Evolutionary conservation across 2,329 filamentous ascomycete genomes (phyloP).

Genomic region (Ophiocordyceps unilateralis): DNA sequence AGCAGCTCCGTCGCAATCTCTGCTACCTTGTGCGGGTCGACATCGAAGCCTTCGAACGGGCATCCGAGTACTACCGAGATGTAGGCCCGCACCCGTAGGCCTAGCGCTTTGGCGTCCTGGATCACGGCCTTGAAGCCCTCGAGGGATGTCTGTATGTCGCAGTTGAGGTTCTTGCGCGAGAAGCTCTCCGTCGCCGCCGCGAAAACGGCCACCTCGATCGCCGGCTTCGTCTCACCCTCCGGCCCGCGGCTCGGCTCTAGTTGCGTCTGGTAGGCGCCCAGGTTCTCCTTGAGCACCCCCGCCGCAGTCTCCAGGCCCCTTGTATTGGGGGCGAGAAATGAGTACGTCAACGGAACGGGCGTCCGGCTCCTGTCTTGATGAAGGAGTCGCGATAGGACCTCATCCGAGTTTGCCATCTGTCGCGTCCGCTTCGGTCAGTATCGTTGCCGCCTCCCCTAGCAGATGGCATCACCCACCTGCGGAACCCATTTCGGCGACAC

Average conservation of each 20-base stretch:
- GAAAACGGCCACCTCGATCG: constrained; percentile 62
- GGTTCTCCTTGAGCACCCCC: constrained; percentile 33
- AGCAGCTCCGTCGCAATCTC: constrained; percentile 53
- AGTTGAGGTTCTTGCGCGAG: constrained; percentile 68
- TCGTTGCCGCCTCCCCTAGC: neutral
- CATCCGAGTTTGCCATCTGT: constrained; percentile 63
- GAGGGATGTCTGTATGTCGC: constrained; percentile 57
- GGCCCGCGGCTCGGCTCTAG: too few species aligned
- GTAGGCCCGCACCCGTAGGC: constrained; percentile 58
- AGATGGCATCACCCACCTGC: constrained; percentile 48
- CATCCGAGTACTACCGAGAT: constrained; percentile 70
- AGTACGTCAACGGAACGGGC: constrained; percentile 46
- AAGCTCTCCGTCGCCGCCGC: constrained; percentile 70
- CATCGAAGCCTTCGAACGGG: constrained; percentile 53
- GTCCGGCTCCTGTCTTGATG: constrained; percentile 33
- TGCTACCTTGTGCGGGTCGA: constrained; percentile 44
- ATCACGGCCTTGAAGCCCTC: constrained; percentile 55
- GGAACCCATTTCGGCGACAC: constrained; percentile 75
- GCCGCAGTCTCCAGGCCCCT: constrained; percentile 52
- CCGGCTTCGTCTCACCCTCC: constrained; percentile 24
- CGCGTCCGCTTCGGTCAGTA: neutral
- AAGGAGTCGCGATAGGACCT: constrained; percentile 55
- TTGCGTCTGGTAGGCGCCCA: constrained; percentile 31
- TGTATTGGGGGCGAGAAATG: constrained; percentile 64
- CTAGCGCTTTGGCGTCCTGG: constrained; percentile 42